phyloP scores from a whole-genome alignment of 306 rosid genomes.

The Hylodesmum podocarpum region DNA sequence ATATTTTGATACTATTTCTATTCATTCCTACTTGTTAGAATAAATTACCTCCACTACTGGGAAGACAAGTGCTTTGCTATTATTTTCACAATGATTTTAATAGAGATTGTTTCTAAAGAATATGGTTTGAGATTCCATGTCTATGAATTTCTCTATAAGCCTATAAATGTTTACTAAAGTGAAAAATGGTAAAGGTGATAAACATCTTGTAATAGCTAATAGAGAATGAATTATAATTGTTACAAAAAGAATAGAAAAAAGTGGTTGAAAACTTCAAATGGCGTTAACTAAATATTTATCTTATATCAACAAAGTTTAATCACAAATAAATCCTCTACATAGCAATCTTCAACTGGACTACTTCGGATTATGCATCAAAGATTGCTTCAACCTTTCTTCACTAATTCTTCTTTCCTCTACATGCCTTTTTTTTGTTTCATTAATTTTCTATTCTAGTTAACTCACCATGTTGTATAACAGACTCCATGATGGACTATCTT shows the following conservation, averaged over 20 bases:
- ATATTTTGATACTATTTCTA: no score
- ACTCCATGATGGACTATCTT: conserved; percentile 26
- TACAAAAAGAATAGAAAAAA: neutral
- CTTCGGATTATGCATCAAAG: conserved; percentile 79
- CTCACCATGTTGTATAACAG: conserved; percentile 62
- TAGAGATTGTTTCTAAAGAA: conserved; percentile 59
- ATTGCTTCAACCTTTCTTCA: conserved; percentile 88
- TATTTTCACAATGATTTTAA: conserved; percentile 52
- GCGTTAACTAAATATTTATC: conserved; percentile 11
- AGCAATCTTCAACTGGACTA: conserved; percentile 66
- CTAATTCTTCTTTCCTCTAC: conserved; percentile 70
- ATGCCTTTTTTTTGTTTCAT: conserved; percentile 72
- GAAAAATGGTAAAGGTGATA: conserved; percentile 23
- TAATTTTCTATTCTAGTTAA: conserved; percentile 78
- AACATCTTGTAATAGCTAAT: neutral
- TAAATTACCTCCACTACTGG: conserved; percentile 48
- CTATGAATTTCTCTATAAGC: conserved; percentile 79
- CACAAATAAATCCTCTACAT: conserved; percentile 68
- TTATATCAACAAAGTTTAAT: conserved; percentile 3
- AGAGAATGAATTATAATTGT: neutral
- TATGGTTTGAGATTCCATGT: conserved; percentile 65
- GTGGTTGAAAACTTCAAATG: neutral
- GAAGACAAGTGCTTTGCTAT: conserved; percentile 50
- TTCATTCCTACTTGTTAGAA: no score
- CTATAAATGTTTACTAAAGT: conserved; percentile 39